Conservation (phyloP, 495 filamentous ascomycete species). For the Lophium mytilinum region DNA sequence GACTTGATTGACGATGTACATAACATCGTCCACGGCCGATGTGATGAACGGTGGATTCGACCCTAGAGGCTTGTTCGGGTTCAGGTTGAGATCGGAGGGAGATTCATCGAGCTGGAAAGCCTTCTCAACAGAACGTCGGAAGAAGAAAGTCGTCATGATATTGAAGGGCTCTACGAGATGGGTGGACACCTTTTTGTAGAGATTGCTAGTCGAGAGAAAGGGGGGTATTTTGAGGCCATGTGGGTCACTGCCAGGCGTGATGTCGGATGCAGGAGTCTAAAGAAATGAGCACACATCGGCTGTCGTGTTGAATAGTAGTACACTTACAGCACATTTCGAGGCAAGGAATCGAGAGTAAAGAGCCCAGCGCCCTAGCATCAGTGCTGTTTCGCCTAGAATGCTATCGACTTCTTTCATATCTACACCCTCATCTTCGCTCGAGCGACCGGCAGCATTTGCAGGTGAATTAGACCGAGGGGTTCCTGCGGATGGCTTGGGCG, state of each 20-base stretch:
- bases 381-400: constrained; percentile 71
- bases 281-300: constrained; percentile 13
- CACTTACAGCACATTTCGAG: constrained; percentile 67
- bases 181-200: constrained; percentile 65
- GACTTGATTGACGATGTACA: constrained; percentile 96
- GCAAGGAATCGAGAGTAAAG: constrained; percentile 84
- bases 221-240: constrained; percentile 49
- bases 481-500: constrained; percentile 38
- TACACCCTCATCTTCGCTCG: constrained; percentile 78
- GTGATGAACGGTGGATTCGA: constrained; percentile 84
- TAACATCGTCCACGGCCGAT: constrained; percentile 93
- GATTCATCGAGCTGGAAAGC: constrained; percentile 96
- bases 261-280: constrained; percentile 22
- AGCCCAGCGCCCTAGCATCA: constrained; percentile 92
- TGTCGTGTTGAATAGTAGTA: background rate
- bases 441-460: constrained; percentile 43
- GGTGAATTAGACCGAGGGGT: constrained; percentile 54
- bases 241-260: constrained; percentile 11
- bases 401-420: constrained; percentile 93
- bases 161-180: constrained; percentile 74
- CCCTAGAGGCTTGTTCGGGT: constrained; percentile 54
- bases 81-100: constrained; percentile 70
- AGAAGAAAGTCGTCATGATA: constrained; percentile 86
- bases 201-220: constrained; percentile 64
- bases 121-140: constrained; percentile 90